Percentiles rank a stretch among this genome's conserved stretches.
Conservation (phyloP, 371 early-diverging fungal species). For the Nematocida ironsii region DNA sequence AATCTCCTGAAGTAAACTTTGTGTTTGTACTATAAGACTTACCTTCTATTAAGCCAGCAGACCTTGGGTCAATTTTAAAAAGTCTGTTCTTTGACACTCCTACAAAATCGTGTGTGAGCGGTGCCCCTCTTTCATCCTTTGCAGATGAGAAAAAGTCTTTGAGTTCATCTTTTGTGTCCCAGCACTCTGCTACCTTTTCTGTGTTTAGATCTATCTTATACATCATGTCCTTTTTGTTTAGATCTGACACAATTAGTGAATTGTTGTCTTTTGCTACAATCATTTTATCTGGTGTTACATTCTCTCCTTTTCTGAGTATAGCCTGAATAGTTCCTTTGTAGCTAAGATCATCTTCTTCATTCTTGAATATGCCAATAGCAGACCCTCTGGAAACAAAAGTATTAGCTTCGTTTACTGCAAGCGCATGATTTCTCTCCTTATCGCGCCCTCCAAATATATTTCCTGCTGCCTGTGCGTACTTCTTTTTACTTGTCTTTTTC, state of each 20-base stretch:
- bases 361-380: conserved; percentile 69
- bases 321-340: conserved; percentile 66
- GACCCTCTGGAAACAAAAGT: conserved; percentile 69
- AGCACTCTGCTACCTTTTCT: conserved; percentile 84
- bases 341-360: conserved; percentile 61
- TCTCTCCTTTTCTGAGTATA: conserved; percentile 47
- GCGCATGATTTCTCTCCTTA: conserved; percentile 62
- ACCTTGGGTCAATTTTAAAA: conserved; percentile 83
- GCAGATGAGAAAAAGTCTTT: conserved; percentile 75
- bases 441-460: conserved; percentile 52
- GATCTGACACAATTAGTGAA: conserved; percentile 62
- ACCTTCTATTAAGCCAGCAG: conserved; percentile 57
- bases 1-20: conserved; percentile 74
- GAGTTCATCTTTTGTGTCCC: conserved; percentile 74
- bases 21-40: conserved; percentile 71
- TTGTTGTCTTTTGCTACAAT: conserved; percentile 59
- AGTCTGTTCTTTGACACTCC: conserved; percentile 78
- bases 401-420: conserved; percentile 61
- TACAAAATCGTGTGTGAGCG: conserved; percentile 73
- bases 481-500: conserved; percentile 20
- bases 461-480: conserved; percentile 49
- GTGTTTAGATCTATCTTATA: conserved; percentile 82
- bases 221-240: conserved; percentile 72
- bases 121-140: conserved; percentile 68
- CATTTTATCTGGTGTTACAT: conserved; percentile 63